phyloP scores from a whole-genome alignment of 108 stramenopile genomes.

The Cyclotella sp. region DNA sequence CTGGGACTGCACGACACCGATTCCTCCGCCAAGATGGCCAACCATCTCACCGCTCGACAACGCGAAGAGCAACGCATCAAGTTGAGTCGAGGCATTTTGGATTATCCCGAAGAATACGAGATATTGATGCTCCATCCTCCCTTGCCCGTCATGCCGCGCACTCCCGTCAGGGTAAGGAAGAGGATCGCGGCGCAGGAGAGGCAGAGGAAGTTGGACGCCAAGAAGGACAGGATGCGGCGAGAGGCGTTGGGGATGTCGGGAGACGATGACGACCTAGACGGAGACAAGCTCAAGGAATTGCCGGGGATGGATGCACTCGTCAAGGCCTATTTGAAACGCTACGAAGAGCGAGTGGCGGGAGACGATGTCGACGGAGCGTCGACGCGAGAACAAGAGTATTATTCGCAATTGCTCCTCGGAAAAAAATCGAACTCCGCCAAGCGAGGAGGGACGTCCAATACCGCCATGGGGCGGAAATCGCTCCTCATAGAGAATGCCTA shows the following conservation, averaged over 20 bases:
- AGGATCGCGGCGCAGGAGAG: conserved; percentile 35
- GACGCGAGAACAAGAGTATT: conserved; percentile 61
- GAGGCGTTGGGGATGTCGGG: conserved; percentile 16
- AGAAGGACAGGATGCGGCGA: conserved; percentile 25
- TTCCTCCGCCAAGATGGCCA: conserved; percentile 1
- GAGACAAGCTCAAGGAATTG: conserved; percentile 4
- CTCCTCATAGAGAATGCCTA: conserved; percentile 74
- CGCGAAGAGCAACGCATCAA: conserved; percentile 38
- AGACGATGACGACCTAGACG: conserved; percentile 7
- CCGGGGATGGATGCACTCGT: conserved; percentile 66
- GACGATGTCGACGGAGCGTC: conserved; percentile 31
- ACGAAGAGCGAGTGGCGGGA: conserved; percentile 34
- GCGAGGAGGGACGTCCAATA: conserved; percentile 21
- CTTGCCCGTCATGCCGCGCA: conserved; percentile 60
- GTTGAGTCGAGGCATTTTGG: conserved; percentile 56
- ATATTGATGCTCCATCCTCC: conserved; percentile 82
- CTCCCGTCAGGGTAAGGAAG: conserved; percentile 53
- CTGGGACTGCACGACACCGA: conserved; percentile 46
- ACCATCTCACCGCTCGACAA: conserved; percentile 19
- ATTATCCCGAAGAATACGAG: conserved; percentile 81
- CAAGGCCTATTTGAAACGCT: conserved; percentile 58
- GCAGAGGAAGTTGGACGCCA: conserved; percentile 14
- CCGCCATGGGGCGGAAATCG: conserved; percentile 77
- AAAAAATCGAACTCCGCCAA: conserved; percentile 18
- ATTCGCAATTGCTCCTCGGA: conserved; percentile 73